A percentile compares a stretch with the other conserved stretches of the same genome.
phyloP scores from a whole-genome alignment of 1,284 basidiomycete species.

The Irpex rosettiformis region DNA sequence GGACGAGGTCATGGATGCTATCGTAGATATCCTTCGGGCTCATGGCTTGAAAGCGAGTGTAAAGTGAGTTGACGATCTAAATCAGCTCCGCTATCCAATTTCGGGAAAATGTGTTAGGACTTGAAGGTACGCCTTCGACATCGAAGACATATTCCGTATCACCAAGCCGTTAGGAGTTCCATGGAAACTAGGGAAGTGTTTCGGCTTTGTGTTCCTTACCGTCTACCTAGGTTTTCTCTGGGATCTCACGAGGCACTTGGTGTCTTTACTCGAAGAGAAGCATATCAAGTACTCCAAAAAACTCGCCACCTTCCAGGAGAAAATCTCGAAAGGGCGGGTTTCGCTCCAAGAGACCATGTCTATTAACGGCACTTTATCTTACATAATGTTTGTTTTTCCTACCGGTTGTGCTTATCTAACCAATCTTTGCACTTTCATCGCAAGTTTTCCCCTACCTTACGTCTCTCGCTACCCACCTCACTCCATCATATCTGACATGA shows the following conservation, averaged over 20 bases:
- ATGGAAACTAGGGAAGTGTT: no score
- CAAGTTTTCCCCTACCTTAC: slow-evolving; percentile 15
- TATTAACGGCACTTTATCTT: no score
- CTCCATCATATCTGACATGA: slow-evolving; percentile 24
- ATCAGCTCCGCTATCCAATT: background rate
- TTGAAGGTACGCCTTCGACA: background rate
- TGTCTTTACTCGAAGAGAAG: slow-evolving; percentile 6
- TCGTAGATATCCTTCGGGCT: background rate
- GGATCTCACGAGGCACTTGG: slow-evolving; percentile 6
- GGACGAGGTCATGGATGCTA: no score
- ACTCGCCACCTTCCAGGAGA: slow-evolving; percentile 5
- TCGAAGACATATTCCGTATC: background rate
- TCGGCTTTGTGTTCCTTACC: background rate
- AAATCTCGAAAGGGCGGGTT: slow-evolving; percentile 20
- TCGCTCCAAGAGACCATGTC: slow-evolving; percentile 20
- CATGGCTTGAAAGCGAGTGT: background rate
- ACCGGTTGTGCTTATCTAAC: background rate
- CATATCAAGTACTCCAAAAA: slow-evolving; percentile 2
- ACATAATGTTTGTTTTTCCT: slow-evolving; percentile 27
- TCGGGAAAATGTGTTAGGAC: background rate
- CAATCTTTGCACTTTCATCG: background rate
- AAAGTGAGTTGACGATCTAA: background rate
- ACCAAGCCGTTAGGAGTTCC: background rate
- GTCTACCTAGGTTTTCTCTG: slow-evolving; percentile 19
- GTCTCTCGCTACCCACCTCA: slow-evolving; percentile 15